Evolutionary conservation across 495 filamentous ascomycete genomes (phyloP).

Genomic region (Filosporella fistucella): DNA sequence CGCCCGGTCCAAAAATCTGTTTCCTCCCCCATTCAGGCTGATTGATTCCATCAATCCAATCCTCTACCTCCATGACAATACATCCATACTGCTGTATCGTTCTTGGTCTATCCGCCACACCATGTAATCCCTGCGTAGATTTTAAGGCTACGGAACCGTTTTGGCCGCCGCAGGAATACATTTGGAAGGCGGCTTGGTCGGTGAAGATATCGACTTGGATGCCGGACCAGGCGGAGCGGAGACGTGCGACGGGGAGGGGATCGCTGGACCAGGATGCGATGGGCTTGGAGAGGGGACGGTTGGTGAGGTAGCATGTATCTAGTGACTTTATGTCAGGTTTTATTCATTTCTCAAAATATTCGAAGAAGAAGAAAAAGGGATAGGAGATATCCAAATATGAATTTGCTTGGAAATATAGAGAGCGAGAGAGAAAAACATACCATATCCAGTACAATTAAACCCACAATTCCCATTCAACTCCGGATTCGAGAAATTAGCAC

Average conservation of each 20-base stretch:
- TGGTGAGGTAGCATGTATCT: slow-evolving; percentile 47
- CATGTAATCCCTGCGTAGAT: slow-evolving; percentile 53
- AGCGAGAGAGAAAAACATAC: slow-evolving; percentile 43
- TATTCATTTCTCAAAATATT: not conserved
- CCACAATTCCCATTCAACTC: slow-evolving; percentile 60
- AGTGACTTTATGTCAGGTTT: slow-evolving; percentile 7
- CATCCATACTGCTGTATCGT: slow-evolving; percentile 65
- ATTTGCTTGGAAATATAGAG: too few species aligned
- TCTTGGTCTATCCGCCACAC: slow-evolving; percentile 33
- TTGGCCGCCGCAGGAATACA: slow-evolving; percentile 71
- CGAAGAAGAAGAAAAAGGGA: too few species aligned
- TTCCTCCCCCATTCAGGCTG: slow-evolving; percentile 72
- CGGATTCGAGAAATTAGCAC: slow-evolving; percentile 56
- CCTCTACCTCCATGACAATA: slow-evolving; percentile 62
- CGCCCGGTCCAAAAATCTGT: slow-evolving; percentile 62
- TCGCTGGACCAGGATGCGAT: slow-evolving; percentile 49
- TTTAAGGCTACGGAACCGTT: slow-evolving; percentile 62
- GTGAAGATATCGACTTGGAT: slow-evolving; percentile 69
- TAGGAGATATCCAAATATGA: too few species aligned
- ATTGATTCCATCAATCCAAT: slow-evolving; percentile 82
- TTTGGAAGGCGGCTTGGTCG: slow-evolving; percentile 74
- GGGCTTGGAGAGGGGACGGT: slow-evolving; percentile 41
- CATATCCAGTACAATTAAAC: slow-evolving; percentile 70
- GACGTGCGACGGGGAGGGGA: slow-evolving; percentile 53
- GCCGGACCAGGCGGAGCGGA: slow-evolving; percentile 60